Conservation (phyloP, 352 stramenopile genomes). For the Globisporangium orthogonon region DNA sequence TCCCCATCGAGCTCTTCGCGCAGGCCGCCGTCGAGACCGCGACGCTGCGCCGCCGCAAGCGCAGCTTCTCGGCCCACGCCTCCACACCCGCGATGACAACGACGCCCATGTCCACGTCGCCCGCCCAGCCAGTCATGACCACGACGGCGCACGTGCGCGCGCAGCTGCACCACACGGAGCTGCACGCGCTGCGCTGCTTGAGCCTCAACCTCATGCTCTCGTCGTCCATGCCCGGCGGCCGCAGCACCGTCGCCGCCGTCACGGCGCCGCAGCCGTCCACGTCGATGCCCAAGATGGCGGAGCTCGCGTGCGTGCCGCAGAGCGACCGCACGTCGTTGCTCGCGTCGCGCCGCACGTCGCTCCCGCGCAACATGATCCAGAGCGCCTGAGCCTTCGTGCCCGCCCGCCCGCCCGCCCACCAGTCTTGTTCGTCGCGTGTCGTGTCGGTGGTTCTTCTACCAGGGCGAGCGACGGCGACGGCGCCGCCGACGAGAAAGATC, state of each 20-base stretch:
- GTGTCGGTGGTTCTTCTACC: neutral
- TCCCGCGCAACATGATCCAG: conserved; percentile 23
- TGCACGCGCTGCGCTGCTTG: conserved; percentile 43
- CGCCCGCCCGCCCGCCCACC: neutral
- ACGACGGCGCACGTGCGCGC: conserved; percentile 9
- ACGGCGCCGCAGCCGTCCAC: conserved; percentile 13
- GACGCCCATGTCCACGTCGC: conserved; percentile 9
- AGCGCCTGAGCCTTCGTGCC: conserved; percentile 7
- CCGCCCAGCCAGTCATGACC: neutral
- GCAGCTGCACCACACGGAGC: conserved; percentile 33
- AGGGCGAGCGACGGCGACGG: too few relatives aligned
- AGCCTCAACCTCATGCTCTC: conserved; percentile 53
- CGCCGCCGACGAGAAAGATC: neutral
- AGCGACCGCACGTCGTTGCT: conserved; percentile 11
- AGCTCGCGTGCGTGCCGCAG: conserved; percentile 10
- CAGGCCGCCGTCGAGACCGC: conserved; percentile 12
- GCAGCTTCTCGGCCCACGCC: conserved; percentile 13
- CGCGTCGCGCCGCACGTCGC: conserved; percentile 8
- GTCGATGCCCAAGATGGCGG: conserved; percentile 12
- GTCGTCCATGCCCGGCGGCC: neutral
- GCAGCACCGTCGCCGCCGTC: conserved; percentile 2
- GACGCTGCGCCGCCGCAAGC: conserved; percentile 15
- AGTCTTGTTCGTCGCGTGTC: neutral
- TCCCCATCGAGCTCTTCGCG: conserved; percentile 8
- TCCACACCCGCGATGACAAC: conserved; percentile 7